Evolutionary conservation across 495 filamentous ascomycete species (phyloP).

Genomic region (Neurospora sp.): DNA sequence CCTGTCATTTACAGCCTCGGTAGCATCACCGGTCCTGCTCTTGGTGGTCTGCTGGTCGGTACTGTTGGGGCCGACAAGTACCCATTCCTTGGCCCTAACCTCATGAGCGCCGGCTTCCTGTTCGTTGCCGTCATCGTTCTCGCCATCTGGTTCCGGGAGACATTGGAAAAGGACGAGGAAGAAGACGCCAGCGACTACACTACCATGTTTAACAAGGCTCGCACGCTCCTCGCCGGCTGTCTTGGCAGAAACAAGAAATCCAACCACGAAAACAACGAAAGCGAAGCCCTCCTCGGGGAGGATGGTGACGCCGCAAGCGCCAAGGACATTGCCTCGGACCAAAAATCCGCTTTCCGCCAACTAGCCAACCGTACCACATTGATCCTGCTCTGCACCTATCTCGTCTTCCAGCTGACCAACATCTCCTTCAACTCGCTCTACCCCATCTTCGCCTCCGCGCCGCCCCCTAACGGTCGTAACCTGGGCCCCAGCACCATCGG

Average conservation of each 20-base stretch:
- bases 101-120: constrained; percentile 62
- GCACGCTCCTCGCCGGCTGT: constrained; percentile 1
- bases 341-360: constrained; percentile 35
- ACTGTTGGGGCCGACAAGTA: constrained; percentile 43
- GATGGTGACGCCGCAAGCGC: constrained; percentile 22
- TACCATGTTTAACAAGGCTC: constrained; percentile 4
- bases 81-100: constrained; percentile 79
- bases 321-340: constrained; percentile 16
- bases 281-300: constrained; percentile 13
- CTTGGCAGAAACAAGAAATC: constrained; percentile 7
- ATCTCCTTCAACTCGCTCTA: constrained; percentile 86
- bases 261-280: constrained; percentile 29
- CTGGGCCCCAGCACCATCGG: constrained; percentile 76
- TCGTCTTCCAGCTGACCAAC: constrained; percentile 83
- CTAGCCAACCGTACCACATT: constrained; percentile 72
- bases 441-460: constrained; percentile 74
- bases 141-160: constrained; percentile 76
- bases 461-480: constrained; percentile 62
- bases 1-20: constrained; percentile 90
- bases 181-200: constrained; percentile 5
- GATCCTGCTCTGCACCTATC: constrained; percentile 67
- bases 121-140: constrained; percentile 62
- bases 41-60: constrained; percentile 76
- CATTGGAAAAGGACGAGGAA: constrained; percentile 59
- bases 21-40: constrained; percentile 79